Conservation (phyloP, 139 green algal genomes). For the Coelastrella sp. region DNA sequence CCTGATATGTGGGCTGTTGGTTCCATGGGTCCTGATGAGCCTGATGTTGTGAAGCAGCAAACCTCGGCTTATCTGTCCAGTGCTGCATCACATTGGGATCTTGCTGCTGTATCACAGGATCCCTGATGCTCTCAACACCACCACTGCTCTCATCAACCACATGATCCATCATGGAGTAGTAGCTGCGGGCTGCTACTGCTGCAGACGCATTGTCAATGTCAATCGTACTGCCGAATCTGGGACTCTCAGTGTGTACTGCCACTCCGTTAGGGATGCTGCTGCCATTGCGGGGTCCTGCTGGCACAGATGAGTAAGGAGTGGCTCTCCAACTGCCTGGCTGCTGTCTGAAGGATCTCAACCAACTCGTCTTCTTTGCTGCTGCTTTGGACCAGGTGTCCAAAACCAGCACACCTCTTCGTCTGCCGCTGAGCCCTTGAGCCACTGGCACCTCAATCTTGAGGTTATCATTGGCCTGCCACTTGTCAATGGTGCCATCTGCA, state of each 20-base stretch:
- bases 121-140: background rate
- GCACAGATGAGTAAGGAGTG: constrained; percentile 29
- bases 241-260: constrained; percentile 35
- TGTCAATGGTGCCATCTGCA: background rate
- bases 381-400: constrained; percentile 37
- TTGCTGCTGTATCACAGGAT: constrained; percentile 8
- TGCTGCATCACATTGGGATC: constrained; percentile 35
- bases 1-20: background rate
- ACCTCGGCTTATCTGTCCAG: constrained; percentile 46
- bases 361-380: background rate
- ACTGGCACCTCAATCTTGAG: constrained; percentile 43
- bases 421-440: constrained; percentile 14
- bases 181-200: constrained; percentile 29
- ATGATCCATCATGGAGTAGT: constrained; percentile 31
- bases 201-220: constrained; percentile 17
- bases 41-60: constrained; percentile 17
- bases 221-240: background rate
- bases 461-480: constrained; percentile 47
- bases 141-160: background rate
- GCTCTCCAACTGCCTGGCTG: constrained; percentile 12
- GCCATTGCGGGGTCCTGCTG: background rate
- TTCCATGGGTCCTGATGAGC: constrained; percentile 28
- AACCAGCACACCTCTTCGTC: constrained; percentile 34
- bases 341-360: background rate
- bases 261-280: background rate